Evolutionary conservation across 352 stramenopile species (phyloP), one percentile per base, ranked within the genome.

Genomic region (Phytopythium oedochilum): DNA sequence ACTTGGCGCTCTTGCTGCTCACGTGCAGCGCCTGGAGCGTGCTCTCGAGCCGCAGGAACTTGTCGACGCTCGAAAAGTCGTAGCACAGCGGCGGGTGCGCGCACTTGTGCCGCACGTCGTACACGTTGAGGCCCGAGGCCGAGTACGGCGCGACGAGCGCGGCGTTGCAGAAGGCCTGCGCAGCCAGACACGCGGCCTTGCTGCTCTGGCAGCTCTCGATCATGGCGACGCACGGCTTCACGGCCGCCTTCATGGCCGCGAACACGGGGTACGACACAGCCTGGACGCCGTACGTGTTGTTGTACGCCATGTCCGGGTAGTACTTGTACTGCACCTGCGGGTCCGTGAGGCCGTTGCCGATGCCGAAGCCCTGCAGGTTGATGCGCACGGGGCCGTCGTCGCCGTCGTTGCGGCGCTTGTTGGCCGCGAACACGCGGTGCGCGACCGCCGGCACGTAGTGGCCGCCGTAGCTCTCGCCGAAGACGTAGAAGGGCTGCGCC

Each of bases 321-420:
- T 83, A 82, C 57, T 83, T 72, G 73, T 85, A 83, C 66, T 99
- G 96, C 34, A 96, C 80, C 49, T 97, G 70, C 1, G 96, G 93
- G 59, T 97, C 75, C 8, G 95, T 98, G 3, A 99, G 73, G 0
- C 97, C 97, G 70, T 99, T 99, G 36, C 97, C 96, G 59, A 99
- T 96, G 38, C 84, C 93, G 45, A 99, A 79, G 34, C 96, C 97
- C 60, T 86, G 70, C 11, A 98, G 62, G 56, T 98, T 97, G 31
- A 98, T 94, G 45, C 83, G 72, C 44, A 78, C 60, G 10, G 54
- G 45, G 25, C 66, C 70, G 42, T 80, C 64, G 35, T 79, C 66
- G n/a, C n/a, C n/a, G n/a, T n/a, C n/a, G n/a, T n/a, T n/a, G n/a
- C n/a, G n/a, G 26, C 73, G 66, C 35, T 89, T 64, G 66, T 97